Base-by-base conservation (phyloP, 2,329 filamentous ascomycete genomes). In the Drechslerella dactyloides region DNA sequence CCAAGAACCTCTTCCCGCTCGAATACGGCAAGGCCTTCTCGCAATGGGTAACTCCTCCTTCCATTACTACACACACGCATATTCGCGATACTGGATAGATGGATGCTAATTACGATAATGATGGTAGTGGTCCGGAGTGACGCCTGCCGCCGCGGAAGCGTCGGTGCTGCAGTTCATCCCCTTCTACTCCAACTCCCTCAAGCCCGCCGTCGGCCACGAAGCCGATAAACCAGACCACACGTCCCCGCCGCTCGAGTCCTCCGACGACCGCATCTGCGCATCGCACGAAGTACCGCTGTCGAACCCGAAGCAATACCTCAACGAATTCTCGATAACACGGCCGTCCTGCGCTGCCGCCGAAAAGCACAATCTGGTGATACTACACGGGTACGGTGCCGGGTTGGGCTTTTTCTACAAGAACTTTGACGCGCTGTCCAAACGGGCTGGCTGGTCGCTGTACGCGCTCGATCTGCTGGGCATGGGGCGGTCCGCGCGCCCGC, bases 401-500 rank as follows among this genome's bases (percentile, higher is more conserved):
- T 84, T 99, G 0, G 94, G 93, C 21, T 97, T 99, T 81, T 99
- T 96, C 83, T 99, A 97, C 84, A 93, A 94, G 81, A 99, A 99
- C 79, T 96, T 96, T 72, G 94, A 99, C 80, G 87, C 89, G 4
- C 81, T 99, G 35, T 93, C 89, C 51, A 87, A 93, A 17, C 82
- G 87, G 0, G 83, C 85, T 27, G 92, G 93, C 27, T 96, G 94
- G 87, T 93, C 91, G 77, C 81, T 99, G 17, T 97, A 94, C 78
- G 91, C 93, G 0, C 82, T 99, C n/a, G 93, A 99, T 77, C 87
- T 97, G 84, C 84, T 97, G 15, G 93, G 93, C 68, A 97, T 97
- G 90, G 93, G 93, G 68, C 89, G 96, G 77, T 96, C 90, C 65
- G 89, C 87, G 24, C 85, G 93, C 3, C 93, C 94, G 1, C 81